Evolutionary conservation across 148 eudicot species (phyloP), one percentile per base, ranked within the genome.

Genomic region (Oxyria digyna): DNA sequence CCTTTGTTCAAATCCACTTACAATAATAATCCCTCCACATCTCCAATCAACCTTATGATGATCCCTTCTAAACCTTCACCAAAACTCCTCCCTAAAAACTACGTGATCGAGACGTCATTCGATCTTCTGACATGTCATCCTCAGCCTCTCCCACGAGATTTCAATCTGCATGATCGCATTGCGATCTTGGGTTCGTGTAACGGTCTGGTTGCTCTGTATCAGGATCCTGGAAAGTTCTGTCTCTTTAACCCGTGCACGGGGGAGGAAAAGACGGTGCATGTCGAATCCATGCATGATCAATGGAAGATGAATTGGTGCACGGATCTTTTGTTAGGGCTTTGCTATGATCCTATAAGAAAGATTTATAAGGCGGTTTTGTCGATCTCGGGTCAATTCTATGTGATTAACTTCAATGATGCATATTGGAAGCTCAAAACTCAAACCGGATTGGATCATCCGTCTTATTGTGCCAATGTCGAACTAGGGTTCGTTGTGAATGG

Each of bases 221-320:
- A 59, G 12, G 65, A 59, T 26, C 17, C 7, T 8, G 65, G 65
- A 0, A 4, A 59, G 33, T 59, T 59, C 65, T 59, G 37, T 33
- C 65, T 59, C 65, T 59, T 59, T 21, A 59, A 59, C 35, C 65
- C 65, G 18, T 59, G 37, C 65, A 59, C 65, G 0, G 33, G 65
- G 31, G 33, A 59, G 65, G 33, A 26, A 0, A 59, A 59, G 35
- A 31, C 65, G n/a, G 65, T 59, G 10, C 65, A 12, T 1, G 37
- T 59, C 23, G 23, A 8, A 13, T 35, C 6, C 38, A 46, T 46
- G 52, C 15, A 59, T 6, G 33, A 26, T 1, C 5, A 17, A 2
- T 59, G 15, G n/a, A 26, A 59, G 33, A 31, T 24, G 65, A 12
- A 24, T 59, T 59, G 37, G 65, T 26, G 65, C 37, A 15, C 65